These are phyloP conservation scores for Urtica urens DNA, from an alignment of 306 rosid species.

Conservation along the genomic window DNA sequence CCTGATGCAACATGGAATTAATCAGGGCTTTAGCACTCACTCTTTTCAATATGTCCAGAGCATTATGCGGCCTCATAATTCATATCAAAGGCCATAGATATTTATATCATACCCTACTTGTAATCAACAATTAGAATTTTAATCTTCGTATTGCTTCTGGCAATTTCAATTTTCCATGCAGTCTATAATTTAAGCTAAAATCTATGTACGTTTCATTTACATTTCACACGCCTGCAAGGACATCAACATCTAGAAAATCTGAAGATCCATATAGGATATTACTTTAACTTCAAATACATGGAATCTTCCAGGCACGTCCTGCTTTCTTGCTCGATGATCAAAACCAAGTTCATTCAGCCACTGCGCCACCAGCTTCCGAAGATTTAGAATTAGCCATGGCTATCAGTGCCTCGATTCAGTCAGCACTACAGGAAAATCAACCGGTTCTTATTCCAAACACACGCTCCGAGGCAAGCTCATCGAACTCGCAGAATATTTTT, in stretches of 20 bases:
- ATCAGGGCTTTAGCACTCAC: too few species aligned
- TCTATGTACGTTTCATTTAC: too few species aligned
- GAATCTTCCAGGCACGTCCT: conserved; percentile 44
- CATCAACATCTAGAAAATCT: neutral
- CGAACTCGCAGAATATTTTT: conserved; percentile 21
- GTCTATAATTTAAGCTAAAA: too few species aligned
- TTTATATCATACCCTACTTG: too few species aligned
- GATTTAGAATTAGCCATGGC: conserved; percentile 65
- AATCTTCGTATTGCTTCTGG: too few species aligned
- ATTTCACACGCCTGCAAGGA: too few species aligned
- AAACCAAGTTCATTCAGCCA: conserved; percentile 37
- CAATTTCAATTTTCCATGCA: too few species aligned
- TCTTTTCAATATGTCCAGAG: too few species aligned
- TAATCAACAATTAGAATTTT: too few species aligned
- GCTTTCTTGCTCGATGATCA: conserved; percentile 47
- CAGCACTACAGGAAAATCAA: conserved; percentile 26
- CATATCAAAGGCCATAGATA: too few species aligned
- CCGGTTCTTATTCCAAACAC: conserved; percentile 29
- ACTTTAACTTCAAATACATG: conserved; percentile 5
- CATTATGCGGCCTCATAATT: too few species aligned
- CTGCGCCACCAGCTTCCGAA: conserved; percentile 67
- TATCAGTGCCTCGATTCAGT: conserved; percentile 55
- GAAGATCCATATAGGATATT: neutral
- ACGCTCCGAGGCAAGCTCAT: conserved; percentile 49
- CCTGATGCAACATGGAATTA: too few species aligned